Base-by-base conservation (phyloP, 1,284 basidiomycete species). In the Grifola frondosa region DNA sequence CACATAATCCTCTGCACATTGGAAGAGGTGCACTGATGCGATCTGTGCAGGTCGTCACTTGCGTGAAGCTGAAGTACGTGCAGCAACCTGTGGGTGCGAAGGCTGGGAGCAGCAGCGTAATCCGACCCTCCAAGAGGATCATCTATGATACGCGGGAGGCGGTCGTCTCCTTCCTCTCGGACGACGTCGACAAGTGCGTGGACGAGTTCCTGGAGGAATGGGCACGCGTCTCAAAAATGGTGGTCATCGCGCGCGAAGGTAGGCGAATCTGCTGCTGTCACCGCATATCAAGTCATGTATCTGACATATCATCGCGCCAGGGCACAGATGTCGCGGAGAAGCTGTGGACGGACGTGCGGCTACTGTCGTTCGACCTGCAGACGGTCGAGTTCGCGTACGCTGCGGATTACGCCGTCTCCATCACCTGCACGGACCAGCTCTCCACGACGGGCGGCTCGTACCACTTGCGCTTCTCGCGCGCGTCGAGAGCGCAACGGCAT, bases 161-260 rank as follows among this genome's bases (percentile, higher is more conserved):
- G 9, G 78, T 94, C 11, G 87, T 96, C 4, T 90, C 85, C 0
- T 93, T 96, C 64, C 68, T 89, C 34, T 91, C 90, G 1, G 83
- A 89, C 48, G 80, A 92, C 57, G 84, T 95, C 46, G 82, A 91
- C 50, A 84, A 83, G 6, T 95, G 91, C 60, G 88, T 97, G 15
- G 81, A 87, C 44, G 84, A 90, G 58, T 94, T 97, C 61, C 66
- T 91, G 51, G 84, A 90, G 56, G 91, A 93, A 61, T 96, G 93
- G 91, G 88, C 89, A 37, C 75, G 87, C 30, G 84, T 96, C 24
- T 89, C 88, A 28, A 94, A 92, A 66, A 90, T 95, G 75, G 88
- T 93, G 13, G 87, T 93, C 29, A 91, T 97, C 44, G 91, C 91
- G 6, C 79, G 91, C 51, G 90, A 94, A 71, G 80, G 89, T 86